phyloP scores from a whole-genome alignment of 768 basidiomycete species.

The Russula sp. region DNA sequence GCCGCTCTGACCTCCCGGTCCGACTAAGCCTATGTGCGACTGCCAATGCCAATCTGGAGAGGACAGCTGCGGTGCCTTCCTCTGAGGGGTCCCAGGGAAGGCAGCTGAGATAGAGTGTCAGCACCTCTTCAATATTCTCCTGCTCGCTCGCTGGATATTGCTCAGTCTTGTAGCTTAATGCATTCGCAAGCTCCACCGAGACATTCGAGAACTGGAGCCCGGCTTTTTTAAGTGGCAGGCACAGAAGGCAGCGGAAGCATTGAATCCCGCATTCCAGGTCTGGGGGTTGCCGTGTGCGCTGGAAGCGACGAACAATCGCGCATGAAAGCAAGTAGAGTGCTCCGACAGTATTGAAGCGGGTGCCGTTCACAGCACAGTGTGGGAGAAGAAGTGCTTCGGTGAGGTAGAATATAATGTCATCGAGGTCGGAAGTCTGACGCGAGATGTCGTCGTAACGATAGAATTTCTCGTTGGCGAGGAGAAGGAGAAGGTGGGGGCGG shows the following conservation, averaged over 20 bases:
- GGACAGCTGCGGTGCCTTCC: neutral
- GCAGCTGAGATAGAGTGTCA: neutral
- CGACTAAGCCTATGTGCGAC: neutral
- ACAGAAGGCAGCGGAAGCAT: neutral
- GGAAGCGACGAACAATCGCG: neutral
- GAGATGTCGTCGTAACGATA: neutral
- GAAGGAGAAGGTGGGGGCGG: constrained; percentile 3
- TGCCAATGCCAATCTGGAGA: neutral
- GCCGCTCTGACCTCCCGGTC: neutral
- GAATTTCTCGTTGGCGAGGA: neutral
- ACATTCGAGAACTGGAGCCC: neutral
- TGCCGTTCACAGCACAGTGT: neutral
- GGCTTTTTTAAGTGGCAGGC: neutral
- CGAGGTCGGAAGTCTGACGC: neutral
- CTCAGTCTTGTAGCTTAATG: neutral
- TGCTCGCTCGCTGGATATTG: neutral
- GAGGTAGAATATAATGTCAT: neutral
- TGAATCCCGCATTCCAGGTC: neutral
- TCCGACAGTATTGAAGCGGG: neutral
- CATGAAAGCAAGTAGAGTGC: neutral
- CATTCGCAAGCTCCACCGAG: neutral
- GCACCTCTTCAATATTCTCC: constrained; percentile 2
- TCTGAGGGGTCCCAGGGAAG: neutral
- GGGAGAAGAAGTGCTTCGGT: neutral
- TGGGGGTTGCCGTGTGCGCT: neutral